A percentile compares a stretch with the other conserved stretches of the same genome.
Evolutionary conservation across 176 grass and related monocot genomes (phyloP).

Genomic region (Chrysopogon serrulatus): DNA sequence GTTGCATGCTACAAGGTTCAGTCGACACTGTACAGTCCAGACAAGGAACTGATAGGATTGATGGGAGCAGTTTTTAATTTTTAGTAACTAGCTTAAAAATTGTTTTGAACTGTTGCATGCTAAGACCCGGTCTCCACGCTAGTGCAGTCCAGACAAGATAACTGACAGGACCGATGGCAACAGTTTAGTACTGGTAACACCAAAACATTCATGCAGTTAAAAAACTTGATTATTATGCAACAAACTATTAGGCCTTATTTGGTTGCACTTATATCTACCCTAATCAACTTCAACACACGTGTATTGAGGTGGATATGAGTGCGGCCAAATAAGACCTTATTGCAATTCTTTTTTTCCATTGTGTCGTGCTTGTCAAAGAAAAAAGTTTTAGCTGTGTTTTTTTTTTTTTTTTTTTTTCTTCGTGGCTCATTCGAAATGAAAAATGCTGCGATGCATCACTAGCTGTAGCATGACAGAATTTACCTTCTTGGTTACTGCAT

Average conservation of each 20-base stretch:
- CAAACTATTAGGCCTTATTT: too few relatives aligned
- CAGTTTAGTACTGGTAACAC: neutral
- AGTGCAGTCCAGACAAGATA: neutral
- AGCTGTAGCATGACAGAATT: neutral
- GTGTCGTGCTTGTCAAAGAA: neutral
- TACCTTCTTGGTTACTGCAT: neutral
- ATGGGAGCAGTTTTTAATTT: neutral
- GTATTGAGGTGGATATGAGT: too few relatives aligned
- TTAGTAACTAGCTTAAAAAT: neutral
- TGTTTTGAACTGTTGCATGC: neutral
- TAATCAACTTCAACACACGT: too few relatives aligned
- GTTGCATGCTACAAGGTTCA: neutral
- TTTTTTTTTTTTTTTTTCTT: neutral
- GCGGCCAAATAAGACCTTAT: too few relatives aligned
- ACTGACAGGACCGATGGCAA: constrained; percentile 4
- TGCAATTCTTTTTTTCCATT: neutral
- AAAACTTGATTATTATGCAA: neutral
- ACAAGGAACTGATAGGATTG: neutral
- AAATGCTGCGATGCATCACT: neutral
- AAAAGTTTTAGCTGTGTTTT: neutral
- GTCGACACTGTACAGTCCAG: neutral
- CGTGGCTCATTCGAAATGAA: neutral
- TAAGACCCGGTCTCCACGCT: neutral
- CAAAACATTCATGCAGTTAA: neutral
- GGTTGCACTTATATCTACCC: too few relatives aligned